Evolutionary conservation across 2,329 filamentous ascomycete species (phyloP), one percentile per base, ranked within the genome.

Genomic region (Malbranchea zuffiana): DNA sequence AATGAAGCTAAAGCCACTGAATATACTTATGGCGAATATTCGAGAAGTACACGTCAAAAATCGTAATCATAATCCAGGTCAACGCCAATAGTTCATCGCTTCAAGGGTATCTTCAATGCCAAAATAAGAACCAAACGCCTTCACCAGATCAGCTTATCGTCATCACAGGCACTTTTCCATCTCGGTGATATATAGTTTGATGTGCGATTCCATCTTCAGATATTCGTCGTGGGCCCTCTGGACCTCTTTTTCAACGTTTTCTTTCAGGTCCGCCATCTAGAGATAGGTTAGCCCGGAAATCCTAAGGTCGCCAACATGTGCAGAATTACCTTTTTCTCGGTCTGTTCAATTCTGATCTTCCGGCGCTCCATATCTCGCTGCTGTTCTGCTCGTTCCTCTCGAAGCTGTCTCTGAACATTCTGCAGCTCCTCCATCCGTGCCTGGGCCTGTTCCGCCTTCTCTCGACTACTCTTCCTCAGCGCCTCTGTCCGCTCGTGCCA

Each of bases 101-200:
- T 25, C 23, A 25, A 25, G n/a, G 23, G 6, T n/a, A n/a, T 25
- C n/a, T 25, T 25, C 7, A 7, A 25, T n/a, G 23, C 23, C n/a
- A 47, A 38, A 41, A 45, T 49, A 50, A 47, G 47, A 46, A 44
- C 50, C 44, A 57, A 60, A 60, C 61, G 62, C 63, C 59, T 55
- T 55, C 53, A 46, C 52, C 47, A 47, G 44, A 28, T 43, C 52
- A 48, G 48, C 44, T 44, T 51, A 18, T 30, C 37, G 36, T 32
- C n/a, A 41, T 57, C 51, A 65, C 44, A 90, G 75, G 39, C 79
- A 80, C 62, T 95, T 87, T 63, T 96, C 90, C 87, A 98, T 95
- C 69, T 98, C 90, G 3, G 83, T 93, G 54, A 98, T 93, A 67
- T 98, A 98, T 44, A 96, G 69, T 62, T 87, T 88, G 59, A 98